Percentiles rank a stretch among this genome's conserved stretches.
Conservation (phyloP, 73 alveolate species). For the Tetrahymena thermophila region DNA sequence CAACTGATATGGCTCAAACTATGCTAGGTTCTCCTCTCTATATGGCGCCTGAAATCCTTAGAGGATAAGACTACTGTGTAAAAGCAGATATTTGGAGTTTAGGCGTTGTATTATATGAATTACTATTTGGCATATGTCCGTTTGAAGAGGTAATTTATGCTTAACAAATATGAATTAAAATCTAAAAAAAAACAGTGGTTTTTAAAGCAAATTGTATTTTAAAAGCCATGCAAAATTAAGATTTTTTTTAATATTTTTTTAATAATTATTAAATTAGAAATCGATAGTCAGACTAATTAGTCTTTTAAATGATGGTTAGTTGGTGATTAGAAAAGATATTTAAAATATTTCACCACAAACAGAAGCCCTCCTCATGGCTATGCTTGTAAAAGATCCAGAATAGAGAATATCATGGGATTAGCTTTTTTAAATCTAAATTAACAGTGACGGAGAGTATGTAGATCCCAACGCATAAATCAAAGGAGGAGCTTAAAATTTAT, state of each 20-base stretch:
- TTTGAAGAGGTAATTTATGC: conserved; percentile 20
- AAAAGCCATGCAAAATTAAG: background rate
- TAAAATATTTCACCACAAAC: conserved; percentile 19
- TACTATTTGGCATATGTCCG: conserved; percentile 41
- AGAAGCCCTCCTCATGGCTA: conserved; percentile 9
- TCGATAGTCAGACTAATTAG: conserved; percentile 35
- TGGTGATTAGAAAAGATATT: conserved; percentile 13
- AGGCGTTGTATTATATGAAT: conserved; percentile 37
- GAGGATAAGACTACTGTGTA: conserved; percentile 24
- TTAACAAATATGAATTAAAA: no score
- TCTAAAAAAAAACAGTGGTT: background rate
- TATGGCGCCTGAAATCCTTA: conserved; percentile 45
- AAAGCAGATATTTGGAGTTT: conserved; percentile 48
- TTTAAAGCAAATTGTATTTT: no score
- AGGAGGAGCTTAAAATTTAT: background rate
- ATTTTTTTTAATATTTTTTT: background rate
- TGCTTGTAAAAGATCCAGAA: conserved; percentile 41
- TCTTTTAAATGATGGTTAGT: conserved; percentile 28
- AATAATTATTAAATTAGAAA: background rate
- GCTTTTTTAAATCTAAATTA: conserved; percentile 16
- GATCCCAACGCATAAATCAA: background rate
- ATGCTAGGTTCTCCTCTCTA: conserved; percentile 43
- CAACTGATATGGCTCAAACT: conserved; percentile 30
- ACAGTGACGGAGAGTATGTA: conserved; percentile 32
- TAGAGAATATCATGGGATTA: conserved; percentile 37